Conservation (phyloP, 805 yeast genomes). For the Saccharomycopsis oosterbeekiorum region DNA sequence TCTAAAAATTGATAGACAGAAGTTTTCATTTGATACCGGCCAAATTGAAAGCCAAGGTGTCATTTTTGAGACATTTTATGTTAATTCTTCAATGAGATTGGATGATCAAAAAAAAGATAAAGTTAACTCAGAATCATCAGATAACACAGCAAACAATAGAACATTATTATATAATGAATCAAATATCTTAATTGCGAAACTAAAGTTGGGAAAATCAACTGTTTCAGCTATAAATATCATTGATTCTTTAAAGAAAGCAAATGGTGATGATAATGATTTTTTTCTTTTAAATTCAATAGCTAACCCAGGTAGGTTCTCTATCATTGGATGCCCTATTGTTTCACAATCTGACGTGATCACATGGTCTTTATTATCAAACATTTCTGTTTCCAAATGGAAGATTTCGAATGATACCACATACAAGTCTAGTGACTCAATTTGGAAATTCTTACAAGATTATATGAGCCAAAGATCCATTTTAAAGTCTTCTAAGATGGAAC, state of each 20-base stretch:
- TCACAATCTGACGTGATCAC: constrained; percentile 25
- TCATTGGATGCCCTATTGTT: constrained; percentile 62
- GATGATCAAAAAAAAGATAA: not conserved
- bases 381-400: constrained; percentile 1
- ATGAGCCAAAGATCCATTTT: constrained; percentile 31
- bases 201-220: not conserved
- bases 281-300: constrained; percentile 70
- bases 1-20: not conserved
- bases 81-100: constrained; percentile 3
- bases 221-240: constrained; percentile 38
- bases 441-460: constrained; percentile 41
- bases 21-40: not conserved
- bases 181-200: not conserved
- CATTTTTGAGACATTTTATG: constrained; percentile 2
- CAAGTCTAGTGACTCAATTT: constrained; percentile 28
- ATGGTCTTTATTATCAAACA: constrained; percentile 1
- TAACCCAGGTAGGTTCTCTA: constrained; percentile 78
- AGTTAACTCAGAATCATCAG: not conserved
- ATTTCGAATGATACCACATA: not conserved
- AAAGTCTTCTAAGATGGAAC: not conserved
- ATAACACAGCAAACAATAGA: not conserved
- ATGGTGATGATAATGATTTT: constrained; percentile 31
- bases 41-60: not conserved
- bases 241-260: constrained; percentile 30
- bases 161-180: not conserved